These are phyloP conservation scores for Medicago arabica DNA, from an alignment of 306 rosid species.

Conservation along the genomic window DNA sequence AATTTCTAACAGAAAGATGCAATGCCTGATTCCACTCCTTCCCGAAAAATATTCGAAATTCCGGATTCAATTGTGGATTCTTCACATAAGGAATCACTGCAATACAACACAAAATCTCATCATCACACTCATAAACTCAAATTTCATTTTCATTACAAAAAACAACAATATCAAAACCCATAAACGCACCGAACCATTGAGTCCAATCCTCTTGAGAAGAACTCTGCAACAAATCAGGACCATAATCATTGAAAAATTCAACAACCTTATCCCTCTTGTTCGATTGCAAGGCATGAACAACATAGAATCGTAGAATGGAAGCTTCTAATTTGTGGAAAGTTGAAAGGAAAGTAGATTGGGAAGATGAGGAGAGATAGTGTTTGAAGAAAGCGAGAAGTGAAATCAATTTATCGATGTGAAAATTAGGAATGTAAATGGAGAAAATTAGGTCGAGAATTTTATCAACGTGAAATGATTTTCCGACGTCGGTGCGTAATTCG, in stretches of 20 bases:
- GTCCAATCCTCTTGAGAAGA: conserved; percentile 76
- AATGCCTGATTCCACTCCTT: conserved; percentile 89
- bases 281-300: conserved; percentile 70
- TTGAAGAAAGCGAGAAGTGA: conserved; percentile 77
- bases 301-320: conserved; percentile 71
- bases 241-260: conserved; percentile 65
- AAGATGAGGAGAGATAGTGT: conserved; percentile 73
- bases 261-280: conserved; percentile 67
- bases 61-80: conserved; percentile 81
- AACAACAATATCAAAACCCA: no score
- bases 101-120: conserved; percentile 42
- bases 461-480: conserved; percentile 77
- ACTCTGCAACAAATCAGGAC: conserved; percentile 70
- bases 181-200: conserved; percentile 90
- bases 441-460: conserved; percentile 85
- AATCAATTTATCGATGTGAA: conserved; percentile 69
- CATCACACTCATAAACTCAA: conserved; percentile 30
- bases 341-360: conserved; percentile 54
- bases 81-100: conserved; percentile 90
- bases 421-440: conserved; percentile 74
- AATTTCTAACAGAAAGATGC: conserved; percentile 88
- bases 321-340: conserved; percentile 71
- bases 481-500: conserved; percentile 77
- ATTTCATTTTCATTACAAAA: conserved; percentile 26
- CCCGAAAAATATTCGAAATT: conserved; percentile 74